phyloP scores from a whole-genome alignment of 2,329 filamentous ascomycete genomes.

The Beauveria pseudobassiana region DNA sequence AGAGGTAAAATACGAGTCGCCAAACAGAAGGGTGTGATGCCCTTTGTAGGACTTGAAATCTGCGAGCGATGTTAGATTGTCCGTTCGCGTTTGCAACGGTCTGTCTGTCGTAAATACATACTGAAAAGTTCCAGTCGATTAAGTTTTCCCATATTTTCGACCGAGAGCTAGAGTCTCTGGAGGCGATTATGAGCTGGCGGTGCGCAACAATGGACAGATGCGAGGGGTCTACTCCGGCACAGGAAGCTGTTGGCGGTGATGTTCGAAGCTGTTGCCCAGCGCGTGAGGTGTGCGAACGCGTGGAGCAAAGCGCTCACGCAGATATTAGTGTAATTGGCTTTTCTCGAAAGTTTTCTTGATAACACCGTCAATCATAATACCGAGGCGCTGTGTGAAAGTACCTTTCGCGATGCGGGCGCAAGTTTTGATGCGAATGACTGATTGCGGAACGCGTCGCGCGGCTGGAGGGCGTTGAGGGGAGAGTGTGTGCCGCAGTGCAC shows the following conservation, averaged over 20 bases:
- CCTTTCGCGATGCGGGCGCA: background rate
- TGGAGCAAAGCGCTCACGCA: background rate
- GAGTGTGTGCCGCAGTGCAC: background rate
- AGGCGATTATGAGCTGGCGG: background rate
- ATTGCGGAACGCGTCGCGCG: constrained; percentile 11
- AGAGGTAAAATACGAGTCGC: constrained; percentile 97
- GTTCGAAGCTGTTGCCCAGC: background rate
- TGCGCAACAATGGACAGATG: background rate
- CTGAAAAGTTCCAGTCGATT: constrained; percentile 91
- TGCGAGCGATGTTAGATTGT: constrained; percentile 26
- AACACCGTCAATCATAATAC: constrained; percentile 50
- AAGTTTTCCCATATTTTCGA: constrained; percentile 80
- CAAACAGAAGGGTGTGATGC: constrained; percentile 87
- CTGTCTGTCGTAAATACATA: constrained; percentile 34
- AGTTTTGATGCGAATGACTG: background rate
- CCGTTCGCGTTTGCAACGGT: background rate
- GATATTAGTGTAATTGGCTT: background rate
- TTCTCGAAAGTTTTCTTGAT: background rate
- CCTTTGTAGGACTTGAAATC: constrained; percentile 99
- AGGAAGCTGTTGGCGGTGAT: constrained; percentile 1
- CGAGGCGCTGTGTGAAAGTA: constrained; percentile 2
- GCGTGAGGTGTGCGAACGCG: background rate
- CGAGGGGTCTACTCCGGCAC: background rate
- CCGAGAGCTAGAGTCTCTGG: background rate
- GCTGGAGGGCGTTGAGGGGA: constrained; percentile 2